Evolutionary conservation across 2,329 filamentous ascomycete species (phyloP).

Genomic region (Fusarium sp.): DNA sequence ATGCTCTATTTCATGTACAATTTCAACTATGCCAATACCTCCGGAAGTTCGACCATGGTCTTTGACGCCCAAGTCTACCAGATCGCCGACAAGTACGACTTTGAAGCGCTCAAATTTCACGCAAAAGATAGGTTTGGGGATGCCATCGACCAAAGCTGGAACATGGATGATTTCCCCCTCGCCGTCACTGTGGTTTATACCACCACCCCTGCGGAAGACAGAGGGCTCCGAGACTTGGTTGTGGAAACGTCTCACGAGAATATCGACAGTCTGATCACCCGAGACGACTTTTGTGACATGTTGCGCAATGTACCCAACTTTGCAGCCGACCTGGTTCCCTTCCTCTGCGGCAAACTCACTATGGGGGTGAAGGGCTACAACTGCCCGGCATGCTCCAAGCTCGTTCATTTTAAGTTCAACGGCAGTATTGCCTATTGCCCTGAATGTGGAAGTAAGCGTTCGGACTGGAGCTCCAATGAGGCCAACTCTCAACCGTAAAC

Average conservation of each 20-base stretch:
- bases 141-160: not conserved
- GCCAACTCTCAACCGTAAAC: too few relatives aligned
- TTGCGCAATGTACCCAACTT: slow-evolving; percentile 2
- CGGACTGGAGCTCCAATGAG: too few relatives aligned
- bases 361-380: too few relatives aligned
- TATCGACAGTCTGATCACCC: not conserved
- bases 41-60: not conserved
- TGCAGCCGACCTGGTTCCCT: slow-evolving; percentile 12
- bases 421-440: too few relatives aligned
- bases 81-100: slow-evolving; percentile 19
- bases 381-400: too few relatives aligned
- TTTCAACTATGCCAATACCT: slow-evolving; percentile 1
- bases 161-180: slow-evolving; percentile 2
- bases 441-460: too few relatives aligned
- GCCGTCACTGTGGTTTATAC: slow-evolving; percentile 2
- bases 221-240: slow-evolving; percentile 18
- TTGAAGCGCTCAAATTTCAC: not conserved
- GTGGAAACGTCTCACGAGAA: not conserved
- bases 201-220: not conserved
- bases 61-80: slow-evolving; percentile 25
- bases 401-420: too few relatives aligned
- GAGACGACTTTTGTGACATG: not conserved
- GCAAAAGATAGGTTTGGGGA: not conserved
- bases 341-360: not conserved
- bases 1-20: slow-evolving; percentile 25